Conservation (phyloP, 768 basidiomycete species). For the Mycena vitilis region DNA sequence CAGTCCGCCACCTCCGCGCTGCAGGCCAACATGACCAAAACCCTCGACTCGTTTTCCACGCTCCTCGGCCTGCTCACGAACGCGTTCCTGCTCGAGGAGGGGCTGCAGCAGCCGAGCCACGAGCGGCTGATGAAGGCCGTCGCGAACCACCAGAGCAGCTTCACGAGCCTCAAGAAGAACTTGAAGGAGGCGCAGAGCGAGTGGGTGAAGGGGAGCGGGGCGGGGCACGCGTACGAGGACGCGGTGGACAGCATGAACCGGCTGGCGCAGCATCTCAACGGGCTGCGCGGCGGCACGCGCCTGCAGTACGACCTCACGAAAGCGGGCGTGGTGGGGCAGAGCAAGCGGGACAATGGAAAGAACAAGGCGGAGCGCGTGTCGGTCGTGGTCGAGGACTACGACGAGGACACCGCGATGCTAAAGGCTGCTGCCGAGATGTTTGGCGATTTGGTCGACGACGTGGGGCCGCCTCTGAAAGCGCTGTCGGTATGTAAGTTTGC, state of each 20-base stretch:
- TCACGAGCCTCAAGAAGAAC: slow-evolving; percentile 89
- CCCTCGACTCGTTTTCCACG: slow-evolving; percentile 89
- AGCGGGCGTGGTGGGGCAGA: slow-evolving; percentile 54
- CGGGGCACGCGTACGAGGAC: slow-evolving; percentile 77
- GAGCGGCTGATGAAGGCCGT: slow-evolving; percentile 83
- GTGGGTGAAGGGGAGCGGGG: slow-evolving; percentile 58
- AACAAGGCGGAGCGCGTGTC: slow-evolving; percentile 43
- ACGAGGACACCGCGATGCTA: slow-evolving; percentile 56
- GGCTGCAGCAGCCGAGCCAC: slow-evolving; percentile 64
- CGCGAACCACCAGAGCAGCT: slow-evolving; percentile 87
- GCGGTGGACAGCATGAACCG: slow-evolving; percentile 88
- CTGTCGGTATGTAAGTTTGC: slow-evolving; percentile 65
- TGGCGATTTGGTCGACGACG: slow-evolving; percentile 81
- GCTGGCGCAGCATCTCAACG: slow-evolving; percentile 94
- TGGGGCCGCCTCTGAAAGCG: slow-evolving; percentile 80
- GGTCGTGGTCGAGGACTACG: slow-evolving; percentile 37
- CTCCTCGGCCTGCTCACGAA: slow-evolving; percentile 84
- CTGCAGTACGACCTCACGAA: slow-evolving; percentile 86
- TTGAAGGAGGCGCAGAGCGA: slow-evolving; percentile 91
- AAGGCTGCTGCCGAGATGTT: slow-evolving; percentile 79
- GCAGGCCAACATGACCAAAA: slow-evolving; percentile 86
- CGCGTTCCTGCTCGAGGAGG: slow-evolving; percentile 86
- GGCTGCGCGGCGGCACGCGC: slow-evolving; percentile 84
- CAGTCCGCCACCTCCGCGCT: slow-evolving; percentile 86
- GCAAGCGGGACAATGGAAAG: slow-evolving; percentile 37